A percentile compares a stretch with the other conserved stretches of the same genome.
phyloP scores from a whole-genome alignment of 805 yeast species.

The Zygotorulaspora florentina region DNA sequence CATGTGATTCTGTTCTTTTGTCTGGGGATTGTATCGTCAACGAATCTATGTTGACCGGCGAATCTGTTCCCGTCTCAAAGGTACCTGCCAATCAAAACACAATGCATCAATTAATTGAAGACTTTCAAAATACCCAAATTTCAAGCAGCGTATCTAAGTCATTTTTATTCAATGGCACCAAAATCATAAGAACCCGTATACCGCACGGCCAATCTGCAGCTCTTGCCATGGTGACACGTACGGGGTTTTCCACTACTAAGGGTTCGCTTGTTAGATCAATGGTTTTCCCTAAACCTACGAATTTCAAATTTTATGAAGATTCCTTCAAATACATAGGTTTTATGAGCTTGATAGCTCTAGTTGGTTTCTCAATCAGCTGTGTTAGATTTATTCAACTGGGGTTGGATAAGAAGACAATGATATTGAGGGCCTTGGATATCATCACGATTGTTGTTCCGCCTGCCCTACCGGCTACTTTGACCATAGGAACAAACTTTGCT shows the following conservation, averaged over 20 bases:
- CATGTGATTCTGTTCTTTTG: constrained; percentile 83
- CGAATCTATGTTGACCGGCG: constrained; percentile 98
- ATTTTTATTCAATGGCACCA: constrained; percentile 83
- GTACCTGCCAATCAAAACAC: constrained; percentile 59
- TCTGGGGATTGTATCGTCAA: constrained; percentile 96
- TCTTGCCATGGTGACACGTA: constrained; percentile 78
- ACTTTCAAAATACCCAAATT: constrained; percentile 52
- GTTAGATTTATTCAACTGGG: constrained; percentile 77
- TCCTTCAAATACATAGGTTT: constrained; percentile 95
- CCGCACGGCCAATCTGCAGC: constrained; percentile 53
- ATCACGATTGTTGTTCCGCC: constrained; percentile 98
- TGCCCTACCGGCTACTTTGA: constrained; percentile 93
- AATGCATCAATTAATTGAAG: constrained; percentile 52
- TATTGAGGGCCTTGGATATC: constrained; percentile 86
- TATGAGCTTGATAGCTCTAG: constrained; percentile 77
- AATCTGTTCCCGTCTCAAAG: constrained; percentile 94
- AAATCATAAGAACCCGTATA: constrained; percentile 74
- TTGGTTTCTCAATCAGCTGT: constrained; percentile 84
- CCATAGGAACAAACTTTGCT: constrained; percentile 95
- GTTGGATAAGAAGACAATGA: constrained; percentile 61
- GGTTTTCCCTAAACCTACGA: constrained; percentile 93
- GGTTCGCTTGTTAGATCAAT: constrained; percentile 91
- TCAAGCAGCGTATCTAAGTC: constrained; percentile 67
- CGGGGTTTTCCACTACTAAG: constrained; percentile 93
- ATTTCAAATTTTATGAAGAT: constrained; percentile 89